Conservation (phyloP, 441 rosid species). For the Erodium trifolium region DNA sequence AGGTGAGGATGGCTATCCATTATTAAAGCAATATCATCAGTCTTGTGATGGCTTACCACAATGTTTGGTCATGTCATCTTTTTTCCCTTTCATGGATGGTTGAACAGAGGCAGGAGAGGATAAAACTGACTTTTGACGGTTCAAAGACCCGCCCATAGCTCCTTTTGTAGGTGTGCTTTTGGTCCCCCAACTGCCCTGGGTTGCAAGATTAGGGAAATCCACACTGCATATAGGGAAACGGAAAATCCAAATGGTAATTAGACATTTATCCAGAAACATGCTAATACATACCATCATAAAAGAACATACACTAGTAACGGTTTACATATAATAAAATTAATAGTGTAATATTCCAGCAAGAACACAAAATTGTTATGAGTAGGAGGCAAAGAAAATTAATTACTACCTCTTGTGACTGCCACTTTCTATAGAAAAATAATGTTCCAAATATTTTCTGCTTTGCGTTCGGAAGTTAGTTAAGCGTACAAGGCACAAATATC, state of each 20-base stretch:
- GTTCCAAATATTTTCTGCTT: too few relatives aligned
- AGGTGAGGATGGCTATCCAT: constrained; percentile 8
- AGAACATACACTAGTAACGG: too few relatives aligned
- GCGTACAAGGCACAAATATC: too few relatives aligned
- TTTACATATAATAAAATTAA: too few relatives aligned
- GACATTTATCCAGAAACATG: too few relatives aligned
- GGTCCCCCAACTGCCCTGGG: constrained; percentile 63
- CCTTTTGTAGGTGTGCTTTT: constrained; percentile 55
- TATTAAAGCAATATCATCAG: constrained; percentile 4
- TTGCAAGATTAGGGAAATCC: constrained; percentile 55
- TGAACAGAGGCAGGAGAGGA: constrained; percentile 54
- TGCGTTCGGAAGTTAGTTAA: too few relatives aligned
- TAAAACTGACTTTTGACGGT: constrained; percentile 43
- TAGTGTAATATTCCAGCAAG: too few relatives aligned
- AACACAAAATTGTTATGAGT: background rate
- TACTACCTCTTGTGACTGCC: too few relatives aligned
- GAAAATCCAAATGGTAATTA: too few relatives aligned
- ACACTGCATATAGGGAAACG: constrained; percentile 33
- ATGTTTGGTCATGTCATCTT: constrained; percentile 47
- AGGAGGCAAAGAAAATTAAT: background rate
- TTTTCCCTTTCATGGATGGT: constrained; percentile 50
- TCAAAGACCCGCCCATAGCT: constrained; percentile 41
- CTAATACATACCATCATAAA: too few relatives aligned
- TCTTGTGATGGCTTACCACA: constrained; percentile 40
- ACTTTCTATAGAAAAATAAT: too few relatives aligned